Evolutionary conservation across 2,329 filamentous ascomycete genomes (phyloP).

Genomic region (Fonsecaea nubica): DNA sequence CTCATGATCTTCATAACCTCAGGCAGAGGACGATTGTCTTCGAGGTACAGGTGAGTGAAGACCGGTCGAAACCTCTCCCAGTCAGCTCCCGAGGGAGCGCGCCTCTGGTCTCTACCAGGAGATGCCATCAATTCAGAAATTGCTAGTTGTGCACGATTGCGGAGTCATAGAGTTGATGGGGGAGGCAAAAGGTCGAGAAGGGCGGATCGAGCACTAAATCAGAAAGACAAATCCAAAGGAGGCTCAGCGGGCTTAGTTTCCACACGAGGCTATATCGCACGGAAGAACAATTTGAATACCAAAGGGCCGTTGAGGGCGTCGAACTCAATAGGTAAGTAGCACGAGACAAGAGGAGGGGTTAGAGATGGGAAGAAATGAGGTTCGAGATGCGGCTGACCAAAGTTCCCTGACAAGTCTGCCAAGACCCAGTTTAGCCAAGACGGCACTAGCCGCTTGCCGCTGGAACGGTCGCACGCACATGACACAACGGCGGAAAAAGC

Average conservation of each 20-base stretch:
- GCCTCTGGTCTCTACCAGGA: conserved; percentile 2
- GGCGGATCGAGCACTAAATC: conserved; percentile 1
- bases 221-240: neutral
- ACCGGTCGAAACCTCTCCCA: conserved; percentile 71
- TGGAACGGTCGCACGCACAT: neutral
- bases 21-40: conserved; percentile 69
- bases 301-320: neutral
- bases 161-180: conserved; percentile 13
- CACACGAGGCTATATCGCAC: neutral
- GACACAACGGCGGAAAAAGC: neutral
- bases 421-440: neutral
- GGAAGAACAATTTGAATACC: neutral
- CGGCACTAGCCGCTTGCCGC: neutral
- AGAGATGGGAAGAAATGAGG: conserved; percentile 3
- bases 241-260: conserved; percentile 2
- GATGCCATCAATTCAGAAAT: conserved; percentile 3
- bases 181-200: conserved; percentile 6
- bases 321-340: neutral
- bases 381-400: conserved; percentile 9
- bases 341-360: neutral
- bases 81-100: conserved; percentile 45
- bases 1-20: conserved; percentile 76
- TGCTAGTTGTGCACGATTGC: conserved; percentile 1
- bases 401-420: conserved; percentile 2
- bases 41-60: conserved; percentile 75